phyloP scores from a whole-genome alignment of 2,329 filamentous ascomycete species.

The Monosporascus sp. region DNA sequence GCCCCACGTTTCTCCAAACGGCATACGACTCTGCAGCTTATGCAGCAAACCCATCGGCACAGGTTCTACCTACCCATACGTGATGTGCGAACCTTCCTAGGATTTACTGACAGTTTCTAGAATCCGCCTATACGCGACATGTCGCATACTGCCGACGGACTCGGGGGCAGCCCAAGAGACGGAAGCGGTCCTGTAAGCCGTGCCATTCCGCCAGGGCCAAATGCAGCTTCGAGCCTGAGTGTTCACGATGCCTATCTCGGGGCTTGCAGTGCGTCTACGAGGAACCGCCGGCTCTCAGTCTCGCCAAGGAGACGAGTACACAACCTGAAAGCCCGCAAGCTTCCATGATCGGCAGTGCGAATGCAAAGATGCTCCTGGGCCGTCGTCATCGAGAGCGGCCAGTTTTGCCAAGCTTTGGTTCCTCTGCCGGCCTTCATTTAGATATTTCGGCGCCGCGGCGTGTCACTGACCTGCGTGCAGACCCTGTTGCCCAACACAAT shows the following conservation, averaged over 20 bases:
- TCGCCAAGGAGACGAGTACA: neutral
- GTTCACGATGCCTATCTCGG: conserved; percentile 14
- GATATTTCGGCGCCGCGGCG: conserved; percentile 8
- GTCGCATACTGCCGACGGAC: conserved; percentile 19
- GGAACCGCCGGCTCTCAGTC: conserved; percentile 1
- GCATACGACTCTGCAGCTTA: conserved; percentile 15
- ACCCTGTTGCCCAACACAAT: conserved; percentile 14
- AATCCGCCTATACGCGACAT: conserved; percentile 19
- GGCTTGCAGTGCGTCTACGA: conserved; percentile 19
- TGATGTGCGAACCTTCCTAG: neutral
- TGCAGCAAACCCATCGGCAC: conserved; percentile 19
- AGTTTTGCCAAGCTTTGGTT: conserved; percentile 2
- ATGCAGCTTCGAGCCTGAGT: conserved; percentile 19
- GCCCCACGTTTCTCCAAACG: neutral
- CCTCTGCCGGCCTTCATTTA: conserved; percentile 4
- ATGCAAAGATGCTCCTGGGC: neutral
- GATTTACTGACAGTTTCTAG: conserved; percentile 3
- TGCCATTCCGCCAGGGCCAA: conserved; percentile 19
- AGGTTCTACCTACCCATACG: conserved; percentile 8
- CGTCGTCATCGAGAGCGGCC: neutral
- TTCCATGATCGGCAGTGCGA: neutral
- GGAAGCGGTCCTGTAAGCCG: conserved; percentile 18
- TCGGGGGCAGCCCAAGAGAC: conserved; percentile 13
- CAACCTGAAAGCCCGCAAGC: neutral
- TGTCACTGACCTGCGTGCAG: conserved; percentile 11